These are phyloP conservation scores for Noccaea caerulescens DNA, from an alignment of 345 rosid species.

Conservation along the genomic window DNA sequence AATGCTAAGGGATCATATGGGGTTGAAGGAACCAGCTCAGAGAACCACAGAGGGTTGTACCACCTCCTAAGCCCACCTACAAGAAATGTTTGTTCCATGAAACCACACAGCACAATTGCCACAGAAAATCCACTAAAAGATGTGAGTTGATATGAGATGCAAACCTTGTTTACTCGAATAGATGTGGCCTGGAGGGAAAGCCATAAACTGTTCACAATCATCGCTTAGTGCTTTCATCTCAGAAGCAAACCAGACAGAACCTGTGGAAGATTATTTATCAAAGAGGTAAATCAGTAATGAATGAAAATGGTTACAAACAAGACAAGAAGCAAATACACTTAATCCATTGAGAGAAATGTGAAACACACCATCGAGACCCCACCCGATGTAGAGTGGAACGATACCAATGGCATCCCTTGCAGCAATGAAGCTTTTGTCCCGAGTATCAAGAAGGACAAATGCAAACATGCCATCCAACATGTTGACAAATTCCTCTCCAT, in stretches of 20 bases:
- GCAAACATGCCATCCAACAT: slow-evolving; percentile 93
- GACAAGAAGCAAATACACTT: background rate
- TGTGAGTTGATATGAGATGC: slow-evolving; percentile 26
- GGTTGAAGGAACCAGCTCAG: slow-evolving; percentile 68
- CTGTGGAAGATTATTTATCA: slow-evolving; percentile 43
- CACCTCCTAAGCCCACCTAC: slow-evolving; percentile 78
- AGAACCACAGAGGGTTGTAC: slow-evolving; percentile 78
- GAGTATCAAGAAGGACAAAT: slow-evolving; percentile 77
- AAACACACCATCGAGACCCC: slow-evolving; percentile 83
- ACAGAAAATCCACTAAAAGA: slow-evolving; percentile 10
- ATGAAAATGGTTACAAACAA: background rate
- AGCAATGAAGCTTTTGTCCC: slow-evolving; percentile 75
- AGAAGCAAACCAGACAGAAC: slow-evolving; percentile 90
- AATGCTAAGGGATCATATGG: slow-evolving; percentile 62
- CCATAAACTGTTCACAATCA: slow-evolving; percentile 76
- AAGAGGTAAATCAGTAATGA: slow-evolving; percentile 5
- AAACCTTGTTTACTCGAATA: slow-evolving; percentile 92
- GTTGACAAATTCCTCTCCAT: slow-evolving; percentile 71
- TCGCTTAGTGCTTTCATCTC: slow-evolving; percentile 94
- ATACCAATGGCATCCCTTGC: slow-evolving; percentile 82
- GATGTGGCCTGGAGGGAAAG: slow-evolving; percentile 76
- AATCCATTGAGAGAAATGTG: slow-evolving; percentile 23
- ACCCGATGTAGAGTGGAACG: slow-evolving; percentile 80
- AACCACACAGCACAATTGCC: background rate
- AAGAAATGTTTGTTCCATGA: slow-evolving; percentile 33